These are phyloP conservation scores for Exophiala alcalophila DNA, from an alignment of 2,329 filamentous ascomycete genomes.

Conservation along the genomic window DNA sequence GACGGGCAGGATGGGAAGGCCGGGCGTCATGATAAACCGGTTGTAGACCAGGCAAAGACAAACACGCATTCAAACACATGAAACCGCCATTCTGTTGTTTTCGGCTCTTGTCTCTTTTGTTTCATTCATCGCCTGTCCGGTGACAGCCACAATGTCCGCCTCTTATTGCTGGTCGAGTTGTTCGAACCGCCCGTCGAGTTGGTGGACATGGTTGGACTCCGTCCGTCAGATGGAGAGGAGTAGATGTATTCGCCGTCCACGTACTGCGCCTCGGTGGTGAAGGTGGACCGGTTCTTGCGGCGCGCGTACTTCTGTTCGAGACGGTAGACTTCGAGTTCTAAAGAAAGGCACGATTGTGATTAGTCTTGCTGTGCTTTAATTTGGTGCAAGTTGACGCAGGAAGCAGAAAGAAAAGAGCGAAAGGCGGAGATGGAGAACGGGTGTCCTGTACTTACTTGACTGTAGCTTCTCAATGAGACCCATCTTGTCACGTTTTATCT, in stretches of 20 bases:
- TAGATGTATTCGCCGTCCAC: conserved; percentile 95
- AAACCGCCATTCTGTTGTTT: neutral
- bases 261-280: conserved; percentile 84
- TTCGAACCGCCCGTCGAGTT: conserved; percentile 22
- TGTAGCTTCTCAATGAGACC: conserved; percentile 52
- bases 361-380: too few relatives aligned
- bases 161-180: conserved; percentile 18
- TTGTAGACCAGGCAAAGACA: too few relatives aligned
- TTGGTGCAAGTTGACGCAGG: neutral
- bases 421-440: too few relatives aligned
- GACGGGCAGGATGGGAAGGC: too few relatives aligned
- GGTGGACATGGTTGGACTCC: conserved; percentile 22
- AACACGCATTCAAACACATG: conserved; percentile 1
- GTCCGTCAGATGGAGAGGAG: conserved; percentile 37
- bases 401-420: neutral
- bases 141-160: conserved; percentile 19
- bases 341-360: neutral
- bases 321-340: conserved; percentile 80
- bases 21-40: too few relatives aligned
- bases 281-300: conserved; percentile 83
- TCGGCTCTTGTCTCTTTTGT: neutral
- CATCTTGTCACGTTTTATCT: too few relatives aligned
- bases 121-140: conserved; percentile 12
- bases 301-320: conserved; percentile 94
- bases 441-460: conserved; percentile 51